Conservation (phyloP, 2,329 filamentous ascomycete genomes). For the Lachnum nothofagi region DNA sequence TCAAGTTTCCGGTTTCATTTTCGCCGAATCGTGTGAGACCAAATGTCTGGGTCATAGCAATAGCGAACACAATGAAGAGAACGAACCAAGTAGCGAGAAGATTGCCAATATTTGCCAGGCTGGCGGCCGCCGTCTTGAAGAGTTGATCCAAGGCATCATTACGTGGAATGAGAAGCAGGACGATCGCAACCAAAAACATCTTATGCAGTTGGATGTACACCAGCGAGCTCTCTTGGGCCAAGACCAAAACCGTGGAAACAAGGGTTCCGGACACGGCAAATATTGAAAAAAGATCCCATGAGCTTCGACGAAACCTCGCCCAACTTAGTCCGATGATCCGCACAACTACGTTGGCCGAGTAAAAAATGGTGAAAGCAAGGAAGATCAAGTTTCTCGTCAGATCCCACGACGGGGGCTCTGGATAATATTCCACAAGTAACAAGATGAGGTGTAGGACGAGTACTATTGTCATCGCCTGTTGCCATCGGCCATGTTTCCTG, state of each 20-base stretch:
- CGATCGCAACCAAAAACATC: slow-evolving; percentile 84
- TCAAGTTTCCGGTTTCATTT: slow-evolving; percentile 71
- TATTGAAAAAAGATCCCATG: slow-evolving; percentile 91
- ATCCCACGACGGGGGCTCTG: slow-evolving; percentile 68
- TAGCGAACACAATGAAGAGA: slow-evolving; percentile 91
- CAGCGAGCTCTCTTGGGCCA: slow-evolving; percentile 53
- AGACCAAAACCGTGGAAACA: slow-evolving; percentile 70
- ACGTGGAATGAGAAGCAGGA: slow-evolving; percentile 84
- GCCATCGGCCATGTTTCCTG: slow-evolving; percentile 91
- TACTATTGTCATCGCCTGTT: slow-evolving; percentile 70
- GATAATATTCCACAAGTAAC: slow-evolving; percentile 79
- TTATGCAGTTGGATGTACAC: slow-evolving; percentile 81
- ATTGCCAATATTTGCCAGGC: slow-evolving; percentile 84
- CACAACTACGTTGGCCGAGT: slow-evolving; percentile 75
- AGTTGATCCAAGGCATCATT: slow-evolving; percentile 97
- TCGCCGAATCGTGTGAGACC: slow-evolving; percentile 83
- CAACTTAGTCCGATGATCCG: slow-evolving; percentile 85
- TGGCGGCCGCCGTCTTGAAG: slow-evolving; percentile 96
- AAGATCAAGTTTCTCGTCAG: slow-evolving; percentile 69
- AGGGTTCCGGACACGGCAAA: slow-evolving; percentile 75
- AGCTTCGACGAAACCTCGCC: slow-evolving; percentile 84
- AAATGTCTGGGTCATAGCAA: slow-evolving; percentile 92
- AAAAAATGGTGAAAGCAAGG: slow-evolving; percentile 73
- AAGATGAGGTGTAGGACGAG: slow-evolving; percentile 79
- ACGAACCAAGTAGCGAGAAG: slow-evolving; percentile 95